Conservation (phyloP, 2,329 filamentous ascomycete species). For the Cryphonectria radicalis region DNA sequence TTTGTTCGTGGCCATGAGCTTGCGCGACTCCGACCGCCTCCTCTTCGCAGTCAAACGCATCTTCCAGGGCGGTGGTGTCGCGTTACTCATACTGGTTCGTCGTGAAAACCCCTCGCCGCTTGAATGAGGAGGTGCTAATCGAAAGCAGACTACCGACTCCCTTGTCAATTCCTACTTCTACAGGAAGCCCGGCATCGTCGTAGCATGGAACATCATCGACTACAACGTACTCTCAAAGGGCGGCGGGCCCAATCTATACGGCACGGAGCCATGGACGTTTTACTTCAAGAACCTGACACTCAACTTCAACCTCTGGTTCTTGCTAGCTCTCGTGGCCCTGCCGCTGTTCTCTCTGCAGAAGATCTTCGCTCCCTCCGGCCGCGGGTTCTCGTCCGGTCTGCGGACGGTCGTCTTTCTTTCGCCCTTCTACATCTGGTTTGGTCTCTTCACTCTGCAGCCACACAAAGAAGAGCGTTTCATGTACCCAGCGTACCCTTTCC, state of each 20-base stretch:
- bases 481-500: slow-evolving; percentile 92
- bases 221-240: slow-evolving; percentile 91
- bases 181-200: slow-evolving; percentile 68
- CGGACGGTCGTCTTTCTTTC: slow-evolving; percentile 77
- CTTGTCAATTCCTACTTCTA: slow-evolving; percentile 84
- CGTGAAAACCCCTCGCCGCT: not conserved
- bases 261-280: slow-evolving; percentile 95
- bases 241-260: slow-evolving; percentile 89
- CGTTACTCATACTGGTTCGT: slow-evolving; percentile 71
- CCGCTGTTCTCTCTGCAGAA: slow-evolving; percentile 80
- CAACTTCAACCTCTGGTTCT: slow-evolving; percentile 96
- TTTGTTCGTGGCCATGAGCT: slow-evolving; percentile 51
- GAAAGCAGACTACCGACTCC: slow-evolving; percentile 68
- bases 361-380: slow-evolving; percentile 61
- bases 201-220: slow-evolving; percentile 89
- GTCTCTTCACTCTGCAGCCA: slow-evolving; percentile 87
- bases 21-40: slow-evolving; percentile 62
- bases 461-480: slow-evolving; percentile 99
- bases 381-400: slow-evolving; percentile 70
- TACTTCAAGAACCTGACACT: slow-evolving; percentile 89
- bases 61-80: slow-evolving; percentile 68
- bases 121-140: slow-evolving; percentile 34
- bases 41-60: slow-evolving; percentile 65
- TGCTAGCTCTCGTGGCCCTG: slow-evolving; percentile 74
- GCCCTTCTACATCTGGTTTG: slow-evolving; percentile 94